phyloP scores from a whole-genome alignment of 495 filamentous ascomycete genomes.

The Entonaema liquescens region DNA sequence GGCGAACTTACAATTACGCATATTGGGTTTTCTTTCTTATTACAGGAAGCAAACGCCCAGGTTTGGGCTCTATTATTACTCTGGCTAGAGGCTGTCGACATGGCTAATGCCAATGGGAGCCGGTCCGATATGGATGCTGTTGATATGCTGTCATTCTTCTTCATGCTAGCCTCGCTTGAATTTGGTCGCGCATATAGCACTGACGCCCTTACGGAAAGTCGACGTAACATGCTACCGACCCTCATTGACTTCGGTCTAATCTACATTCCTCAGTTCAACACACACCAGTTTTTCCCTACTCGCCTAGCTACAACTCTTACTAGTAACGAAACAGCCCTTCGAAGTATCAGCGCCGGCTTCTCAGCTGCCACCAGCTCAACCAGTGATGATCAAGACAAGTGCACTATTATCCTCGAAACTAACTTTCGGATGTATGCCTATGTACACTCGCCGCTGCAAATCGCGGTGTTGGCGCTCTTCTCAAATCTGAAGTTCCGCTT shows the following conservation, averaged over 20 bases:
- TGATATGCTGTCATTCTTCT: constrained; percentile 94
- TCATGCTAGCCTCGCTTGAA: constrained; percentile 92
- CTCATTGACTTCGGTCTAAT: constrained; percentile 92
- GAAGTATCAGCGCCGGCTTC: constrained; percentile 66
- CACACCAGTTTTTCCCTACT: constrained; percentile 87
- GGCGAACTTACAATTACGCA: constrained; percentile 78
- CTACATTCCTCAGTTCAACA: constrained; percentile 66
- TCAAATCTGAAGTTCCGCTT: constrained; percentile 84
- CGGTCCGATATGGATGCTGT: constrained; percentile 81
- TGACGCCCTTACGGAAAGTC: constrained; percentile 76
- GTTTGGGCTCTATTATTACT: constrained; percentile 95
- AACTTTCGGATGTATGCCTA: constrained; percentile 99
- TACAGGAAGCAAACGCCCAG: constrained; percentile 95
- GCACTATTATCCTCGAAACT: constrained; percentile 97
- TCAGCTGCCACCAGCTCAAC: constrained; percentile 55
- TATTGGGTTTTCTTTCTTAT: constrained; percentile 89
- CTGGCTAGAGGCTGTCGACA: constrained; percentile 86
- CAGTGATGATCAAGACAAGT: constrained; percentile 60
- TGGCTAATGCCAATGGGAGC: constrained; percentile 38
- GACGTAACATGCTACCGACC: constrained; percentile 84
- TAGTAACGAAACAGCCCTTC: constrained; percentile 74
- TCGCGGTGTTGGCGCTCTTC: constrained; percentile 93
- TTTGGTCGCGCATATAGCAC: constrained; percentile 90
- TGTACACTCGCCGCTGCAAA: constrained; percentile 89
- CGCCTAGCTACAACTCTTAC: constrained; percentile 94